Base-by-base conservation (phyloP, 192 early-diverging fungal species). In the Umbelopsis isabellina region DNA sequence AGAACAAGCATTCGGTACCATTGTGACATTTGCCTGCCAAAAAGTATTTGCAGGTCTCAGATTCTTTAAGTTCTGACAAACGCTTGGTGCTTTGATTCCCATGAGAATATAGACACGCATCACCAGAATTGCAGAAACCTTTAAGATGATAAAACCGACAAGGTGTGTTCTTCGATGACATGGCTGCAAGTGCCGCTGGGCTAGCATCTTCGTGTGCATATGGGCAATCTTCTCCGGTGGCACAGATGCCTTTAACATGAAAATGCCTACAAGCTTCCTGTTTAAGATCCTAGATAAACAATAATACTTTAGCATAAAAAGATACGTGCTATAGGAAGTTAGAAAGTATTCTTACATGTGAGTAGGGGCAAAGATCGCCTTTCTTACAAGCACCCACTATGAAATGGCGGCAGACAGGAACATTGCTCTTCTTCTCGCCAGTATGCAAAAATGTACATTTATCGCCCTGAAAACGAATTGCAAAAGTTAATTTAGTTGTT, bases 71-170 rank as follows among this genome's bases (percentile, higher is more conserved):
- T 33, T 15, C 27, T 35, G 55, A 18, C 30, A 61, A 33, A 15
- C 55, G 25, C 9, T 61, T 5, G 25, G 13, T 13, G 25, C 27
- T n/a, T 61, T 61, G 55, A n/a, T 35, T 37, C 37, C 16, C 21
- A 51, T 80, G 79, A n/a, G 69, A 71, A n/a, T 75, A 80, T 0
- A 68, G 49, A 22, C 79, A 80, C 4, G 61, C 47, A 22, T 80
- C 79, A 11, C 75, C 79, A 22, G 25, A 45, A 35, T 70, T 80
- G 30, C 79, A 80, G 37, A 68, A 77, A 0, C 79, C 79, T 46
- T 77, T 77, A 37, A 80, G 72, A 33, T 80, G 79, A 21, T 71
- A 80, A 25, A 77, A 80, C 20, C 72, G 48, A 27, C 79, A 80
- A 2, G 73, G 70, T 16, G 55, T 61, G 5, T 61, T 61, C 12